Base-by-base conservation (phyloP, 2,329 filamentous ascomycete genomes). In the Hypocrella siamensis region DNA sequence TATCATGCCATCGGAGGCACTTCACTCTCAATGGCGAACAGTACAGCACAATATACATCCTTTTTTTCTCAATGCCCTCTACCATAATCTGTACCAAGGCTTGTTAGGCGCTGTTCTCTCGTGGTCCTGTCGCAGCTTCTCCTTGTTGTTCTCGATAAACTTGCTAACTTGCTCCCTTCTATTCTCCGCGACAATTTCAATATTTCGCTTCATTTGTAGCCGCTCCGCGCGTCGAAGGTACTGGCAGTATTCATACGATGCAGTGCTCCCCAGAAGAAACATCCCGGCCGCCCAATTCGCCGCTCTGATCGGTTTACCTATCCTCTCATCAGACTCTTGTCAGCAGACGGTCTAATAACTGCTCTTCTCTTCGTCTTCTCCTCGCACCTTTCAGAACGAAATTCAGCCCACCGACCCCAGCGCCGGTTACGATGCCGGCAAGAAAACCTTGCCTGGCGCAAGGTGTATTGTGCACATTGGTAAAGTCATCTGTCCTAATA, bases 271-370 rank as follows among this genome's bases (percentile, higher is more conserved):
- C 15, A 79, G 49, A 17, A 77, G 63, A 51, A 90, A 93, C 22
- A 73, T 65, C 6, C 75, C 81, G 5, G 90, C 84, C 0, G 84
- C 85, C 80, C 82, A 93, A 47, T 92, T 92, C 22, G 79, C 76
- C 1, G 81, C 73, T 45, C 69, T 52, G 16, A 41, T 32, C 3
- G 46, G 43, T 22, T 49, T 53, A 19, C 52, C 54, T 56, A 26
- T 17, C 17, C 11, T 8, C 3, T 12, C 17, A 19, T 9, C 21
- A 24, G 12, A 26, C 9, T 26, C n/a, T n/a, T n/a, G n/a, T n/a
- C n/a, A n/a, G n/a, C n/a, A n/a, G n/a, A n/a, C n/a, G n/a, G n/a
- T n/a, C n/a, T n/a, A n/a, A n/a, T n/a, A n/a, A n/a, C n/a, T n/a
- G n/a, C n/a, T n/a, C n/a, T n/a, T n/a, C n/a, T n/a, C n/a, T n/a